Conservation (phyloP, 257 asterid genomes). For the Fraxinus cuspidata region DNA sequence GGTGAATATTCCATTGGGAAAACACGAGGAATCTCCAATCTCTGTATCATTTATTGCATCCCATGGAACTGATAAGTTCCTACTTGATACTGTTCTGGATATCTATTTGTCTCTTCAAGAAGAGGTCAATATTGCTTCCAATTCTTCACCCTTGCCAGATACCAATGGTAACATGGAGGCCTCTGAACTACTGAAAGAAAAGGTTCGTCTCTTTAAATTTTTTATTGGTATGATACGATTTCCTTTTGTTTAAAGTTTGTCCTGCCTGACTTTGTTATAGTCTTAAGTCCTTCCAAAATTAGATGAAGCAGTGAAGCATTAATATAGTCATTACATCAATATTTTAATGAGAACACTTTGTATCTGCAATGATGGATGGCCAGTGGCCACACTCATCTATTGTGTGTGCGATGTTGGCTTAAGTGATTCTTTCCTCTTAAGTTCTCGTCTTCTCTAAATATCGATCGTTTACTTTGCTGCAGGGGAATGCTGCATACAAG, state of each 20-base stretch:
- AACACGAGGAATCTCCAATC: conserved; percentile 60
- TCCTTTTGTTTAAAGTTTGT: background rate
- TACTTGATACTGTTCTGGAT: conserved; percentile 88
- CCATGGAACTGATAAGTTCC: conserved; percentile 82
- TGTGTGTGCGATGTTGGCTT: conserved; percentile 1
- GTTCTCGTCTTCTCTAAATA: background rate
- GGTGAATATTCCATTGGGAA: conserved; percentile 84
- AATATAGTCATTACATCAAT: background rate
- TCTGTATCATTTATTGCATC: conserved; percentile 81
- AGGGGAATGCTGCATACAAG: conserved; percentile 97
- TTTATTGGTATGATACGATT: background rate
- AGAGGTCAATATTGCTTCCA: conserved; percentile 45
- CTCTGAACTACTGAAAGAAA: conserved; percentile 85
- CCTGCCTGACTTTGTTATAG: background rate
- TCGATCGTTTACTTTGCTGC: conserved; percentile 19
- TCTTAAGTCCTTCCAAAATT: background rate
- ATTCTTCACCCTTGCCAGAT: conserved; percentile 51
- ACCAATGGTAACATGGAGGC: conserved; percentile 63
- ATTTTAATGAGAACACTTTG: background rate
- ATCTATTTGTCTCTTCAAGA: conserved; percentile 77
- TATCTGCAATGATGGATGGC: background rate
- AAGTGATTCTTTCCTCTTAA: conserved; percentile 2
- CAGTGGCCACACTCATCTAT: background rate
- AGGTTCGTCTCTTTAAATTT: conserved; percentile 43
- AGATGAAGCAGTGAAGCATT: background rate